Evolutionary conservation across 768 basidiomycete species (phyloP).

Genomic region (Lentinus tigrinus): DNA sequence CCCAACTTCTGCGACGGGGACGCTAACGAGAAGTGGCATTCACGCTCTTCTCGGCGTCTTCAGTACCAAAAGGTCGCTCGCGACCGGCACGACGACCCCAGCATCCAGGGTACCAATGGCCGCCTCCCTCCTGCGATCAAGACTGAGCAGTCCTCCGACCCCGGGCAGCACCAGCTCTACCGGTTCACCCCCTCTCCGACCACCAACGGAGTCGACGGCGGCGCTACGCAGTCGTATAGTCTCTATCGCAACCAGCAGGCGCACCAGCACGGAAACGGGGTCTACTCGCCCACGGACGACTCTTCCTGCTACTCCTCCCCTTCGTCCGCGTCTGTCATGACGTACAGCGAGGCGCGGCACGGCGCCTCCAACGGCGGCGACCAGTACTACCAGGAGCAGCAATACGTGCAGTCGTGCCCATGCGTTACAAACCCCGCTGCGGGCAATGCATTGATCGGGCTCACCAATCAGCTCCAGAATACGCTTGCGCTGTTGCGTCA

Average conservation of each 20-base stretch:
- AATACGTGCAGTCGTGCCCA: slow-evolving; percentile 46
- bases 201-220: slow-evolving; percentile 17
- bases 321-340: slow-evolving; percentile 26
- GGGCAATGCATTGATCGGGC: slow-evolving; percentile 55
- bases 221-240: slow-evolving; percentile 6
- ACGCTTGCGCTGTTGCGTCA: slow-evolving; percentile 58
- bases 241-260: slow-evolving; percentile 14
- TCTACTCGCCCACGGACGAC: slow-evolving; percentile 20
- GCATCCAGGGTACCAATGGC: slow-evolving; percentile 15
- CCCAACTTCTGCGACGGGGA: slow-evolving; percentile 77
- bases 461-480: slow-evolving; percentile 62
- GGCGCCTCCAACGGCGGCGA: slow-evolving; percentile 14
- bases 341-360: slow-evolving; percentile 22
- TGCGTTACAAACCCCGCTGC: slow-evolving; percentile 65
- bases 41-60: slow-evolving; percentile 70
- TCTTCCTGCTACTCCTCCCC: slow-evolving; percentile 21
- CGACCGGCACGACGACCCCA: slow-evolving; percentile 20
- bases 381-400: slow-evolving; percentile 26
- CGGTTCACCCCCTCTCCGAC: slow-evolving; percentile 61
- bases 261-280: slow-evolving; percentile 11
- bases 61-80: slow-evolving; percentile 27
- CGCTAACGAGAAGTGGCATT: slow-evolving; percentile 84
- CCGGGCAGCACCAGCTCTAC: slow-evolving; percentile 48
- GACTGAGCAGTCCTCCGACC: slow-evolving; percentile 57
- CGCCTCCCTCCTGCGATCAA: slow-evolving; percentile 31